Evolutionary conservation across 306 rosid genomes (phyloP), one percentile per base, ranked within the genome.

Genomic region (Astragalus membranaceus): DNA sequence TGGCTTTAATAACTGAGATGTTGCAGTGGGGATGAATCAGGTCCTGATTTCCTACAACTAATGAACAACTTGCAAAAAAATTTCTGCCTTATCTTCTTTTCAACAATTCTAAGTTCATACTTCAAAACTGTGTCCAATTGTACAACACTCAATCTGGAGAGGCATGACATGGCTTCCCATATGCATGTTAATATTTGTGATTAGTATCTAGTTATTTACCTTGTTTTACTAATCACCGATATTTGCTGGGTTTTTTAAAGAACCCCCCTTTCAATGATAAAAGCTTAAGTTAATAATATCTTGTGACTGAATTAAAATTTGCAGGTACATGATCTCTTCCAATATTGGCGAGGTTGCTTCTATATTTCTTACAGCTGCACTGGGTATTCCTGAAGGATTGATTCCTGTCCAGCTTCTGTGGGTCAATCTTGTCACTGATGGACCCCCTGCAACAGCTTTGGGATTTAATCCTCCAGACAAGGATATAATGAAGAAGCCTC

Each of bases 401-500:
- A 88, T 94, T 56, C 98, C 98, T 23, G 98, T 94, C 73, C 98
- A 90, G 80, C 98, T 94, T 77, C 85, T 94, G 69, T 94, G 98
- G 98, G 98, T 94, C 75, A 94, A 94, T 79, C 97, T 94, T 56
- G 97, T 94, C 64, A 90, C 98, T 0, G 98, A 94, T 78, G 98
- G 98, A 51, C 98, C 97, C 52, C 98, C 98, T 8, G 98, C 98
- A 10, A 94, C 98, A 3, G 97, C 98, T 36, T 77, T 94, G 80
- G 98, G 98, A 72, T 94, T 94, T 63, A 94, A 90, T 75, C 97
- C 98, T 78, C 98, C 92, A 0, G 97, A 94, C 67, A 85, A 73
- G 49, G 95, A 94, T 72, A 85, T 94, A 67, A 88, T 94, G 98
- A 85, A 87, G 79, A 94, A 90, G 82, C 96, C 88, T 44, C 97